Evolutionary conservation across 805 yeast species (phyloP), one percentile per base, ranked within the genome.

Genomic region (Helenozyma baotianmanensis): DNA sequence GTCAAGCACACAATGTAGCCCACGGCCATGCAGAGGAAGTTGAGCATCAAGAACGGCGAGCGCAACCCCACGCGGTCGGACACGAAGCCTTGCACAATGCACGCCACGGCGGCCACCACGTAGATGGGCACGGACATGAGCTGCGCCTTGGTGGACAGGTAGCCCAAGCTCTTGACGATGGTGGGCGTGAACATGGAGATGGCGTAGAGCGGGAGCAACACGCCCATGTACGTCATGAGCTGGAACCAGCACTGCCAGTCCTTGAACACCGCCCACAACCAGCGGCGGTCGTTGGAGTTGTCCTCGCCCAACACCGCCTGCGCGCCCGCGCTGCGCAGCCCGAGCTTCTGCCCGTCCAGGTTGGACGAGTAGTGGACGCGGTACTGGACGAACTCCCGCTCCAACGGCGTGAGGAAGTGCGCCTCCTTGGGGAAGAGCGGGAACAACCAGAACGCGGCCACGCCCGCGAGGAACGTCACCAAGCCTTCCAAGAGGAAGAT

Each of bases 401-500:
- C 73, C 34, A 65, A 70, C 9, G 57, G 64, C 6, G 57, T 56
- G 25, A 70, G 51, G 27, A 68, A 68, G 11, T 41, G 43, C 12
- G 69, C 66, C 6, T 45, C 39, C 10, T 53, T 53, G 12, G 64
- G 60, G 24, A 54, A 49, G 36, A 69, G 48, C 4, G 74, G 73
- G 26, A 70, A 56, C 33, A 53, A 54, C 18, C 50, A 22, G 40
- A 45, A 62, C 1, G 63, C 60, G 35, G 55, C 31, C 13, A 53
- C 44, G 6, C 73, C 56, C 12, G 61, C 40, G 6, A 53, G 19
- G 14, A 70, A 51, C 2, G 76, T 68, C 24, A 55, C 47, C 12
- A 54, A 51, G 10, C 76, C 76, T 49, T 70, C 75, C 29, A 70
- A 54, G 26, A 72, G 46, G 43, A 70, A 70, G 34, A 72, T 50